A percentile compares a stretch with the other conserved stretches of the same genome.
phyloP scores from a whole-genome alignment of 331 rosid species.

The Cydonia oblonga region DNA sequence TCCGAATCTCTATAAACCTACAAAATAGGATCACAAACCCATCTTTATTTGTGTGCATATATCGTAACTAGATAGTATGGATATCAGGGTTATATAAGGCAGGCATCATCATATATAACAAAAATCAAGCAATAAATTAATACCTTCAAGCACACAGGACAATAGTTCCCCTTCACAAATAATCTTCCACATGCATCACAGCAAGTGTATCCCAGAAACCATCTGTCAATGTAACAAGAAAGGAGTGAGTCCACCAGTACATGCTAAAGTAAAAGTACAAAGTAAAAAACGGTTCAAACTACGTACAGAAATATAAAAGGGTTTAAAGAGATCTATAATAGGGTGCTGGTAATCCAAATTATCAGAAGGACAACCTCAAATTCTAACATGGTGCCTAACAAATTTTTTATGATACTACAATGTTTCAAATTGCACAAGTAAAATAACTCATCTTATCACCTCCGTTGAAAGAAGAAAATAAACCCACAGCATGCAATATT shows the following conservation, averaged over 20 bases:
- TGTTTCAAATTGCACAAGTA: neutral
- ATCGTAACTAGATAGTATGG: neutral
- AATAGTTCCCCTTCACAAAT: slow-evolving; percentile 83
- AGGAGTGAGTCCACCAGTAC: slow-evolving; percentile 14
- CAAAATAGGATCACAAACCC: slow-evolving; percentile 18
- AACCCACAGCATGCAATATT: neutral
- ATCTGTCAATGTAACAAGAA: slow-evolving; percentile 36
- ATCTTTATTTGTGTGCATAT: neutral
- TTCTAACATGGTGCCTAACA: neutral
- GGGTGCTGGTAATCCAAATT: neutral
- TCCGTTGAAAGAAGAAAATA: neutral
- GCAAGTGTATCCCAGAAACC: slow-evolving; percentile 97
- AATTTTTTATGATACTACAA: neutral
- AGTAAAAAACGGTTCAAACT: neutral
- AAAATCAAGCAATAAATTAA: neutral
- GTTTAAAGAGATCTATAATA: neutral
- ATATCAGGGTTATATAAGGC: neutral
- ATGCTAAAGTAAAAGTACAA: neutral
- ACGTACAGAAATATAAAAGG: neutral
- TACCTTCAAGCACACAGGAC: slow-evolving; percentile 60
- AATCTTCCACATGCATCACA: slow-evolving; percentile 99
- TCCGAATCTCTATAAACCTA: slow-evolving; percentile 60
- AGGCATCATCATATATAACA: too few species aligned
- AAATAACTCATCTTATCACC: neutral
- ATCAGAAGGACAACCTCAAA: neutral